Evolutionary conservation across 2,329 filamentous ascomycete genomes (phyloP), one percentile per base, ranked within the genome.

Genomic region (Fusarium sp.): DNA sequence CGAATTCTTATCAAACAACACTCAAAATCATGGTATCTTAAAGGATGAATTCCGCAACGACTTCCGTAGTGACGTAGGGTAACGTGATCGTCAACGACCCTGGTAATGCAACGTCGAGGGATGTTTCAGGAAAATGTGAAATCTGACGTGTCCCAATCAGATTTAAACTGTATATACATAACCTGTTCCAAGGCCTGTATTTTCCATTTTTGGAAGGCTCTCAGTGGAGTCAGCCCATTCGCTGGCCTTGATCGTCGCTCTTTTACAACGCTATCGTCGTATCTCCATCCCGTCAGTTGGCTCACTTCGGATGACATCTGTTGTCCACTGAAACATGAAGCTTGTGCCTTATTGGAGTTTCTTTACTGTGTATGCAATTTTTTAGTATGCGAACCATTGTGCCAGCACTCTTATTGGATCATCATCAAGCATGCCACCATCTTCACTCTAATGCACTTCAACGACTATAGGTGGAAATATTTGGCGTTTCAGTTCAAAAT

Each of bases 1-100:
- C 7, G n/a, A 41, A 20, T 23, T 37, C 12, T 17, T 20, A 41
- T 11, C 13, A 11, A 14, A 6, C 12, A 44, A 26, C 27, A 26
- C 2, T 26, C 7, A 3, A n/a, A 30, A 17, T 14, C 14, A 9
- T 33, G 9, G 13, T 10, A 55, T 26, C 14, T 23, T 0, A 27
- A 38, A 20, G 32, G 23, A 48, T 40, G 26, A n/a, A 32, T 50
- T 23, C 35, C 54, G 20, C 30, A 30, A 14, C n/a, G 23, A 13
- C 30, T 37, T 48, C 32, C 35, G 7, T 26, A 40, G 44, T 58
- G 55, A 50, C 55, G 55, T 58, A 58, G 55, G 44, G 59, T 58
- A 57, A 49, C 32, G 23, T 35, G 20, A 46, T 49, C 30, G 17
- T 4, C 41, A 11, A 20, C 0, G 27, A 62, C 37, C 60, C 23